These are phyloP conservation scores for Medicago arabica DNA, from an alignment of 306 rosid genomes.

Conservation along the genomic window DNA sequence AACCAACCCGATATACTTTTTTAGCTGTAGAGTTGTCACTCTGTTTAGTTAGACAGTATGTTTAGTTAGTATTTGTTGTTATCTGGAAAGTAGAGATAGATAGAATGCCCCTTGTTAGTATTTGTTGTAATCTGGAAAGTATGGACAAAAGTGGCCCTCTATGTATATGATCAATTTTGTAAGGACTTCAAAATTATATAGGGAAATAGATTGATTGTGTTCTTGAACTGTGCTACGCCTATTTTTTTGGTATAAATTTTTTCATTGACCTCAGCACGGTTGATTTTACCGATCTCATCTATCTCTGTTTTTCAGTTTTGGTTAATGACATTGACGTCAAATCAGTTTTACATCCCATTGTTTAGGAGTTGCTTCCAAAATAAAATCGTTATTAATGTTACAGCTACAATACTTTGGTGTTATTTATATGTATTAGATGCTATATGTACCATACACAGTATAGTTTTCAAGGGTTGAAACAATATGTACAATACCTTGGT, in stretches of 20 bases:
- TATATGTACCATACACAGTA: no score
- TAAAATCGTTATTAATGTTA: background rate
- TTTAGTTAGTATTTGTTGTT: conserved; percentile 11
- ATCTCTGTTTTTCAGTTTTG: background rate
- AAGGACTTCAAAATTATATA: background rate
- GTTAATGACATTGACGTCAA: background rate
- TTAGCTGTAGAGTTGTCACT: conserved; percentile 1
- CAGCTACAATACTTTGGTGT: background rate
- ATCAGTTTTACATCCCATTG: background rate
- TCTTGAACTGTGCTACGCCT: background rate
- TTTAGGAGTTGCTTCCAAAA: background rate
- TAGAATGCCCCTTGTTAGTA: background rate
- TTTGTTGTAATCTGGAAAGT: background rate
- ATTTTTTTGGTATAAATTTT: background rate
- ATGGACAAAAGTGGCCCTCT: background rate
- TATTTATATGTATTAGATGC: no score
- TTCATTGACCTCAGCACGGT: background rate
- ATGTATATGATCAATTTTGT: conserved; percentile 51
- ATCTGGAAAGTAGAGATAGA: conserved; percentile 17
- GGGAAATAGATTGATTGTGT: background rate
- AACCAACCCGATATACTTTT: conserved; percentile 42
- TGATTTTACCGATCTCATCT: background rate
- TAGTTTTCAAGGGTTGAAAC: no score
- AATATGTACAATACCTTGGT: no score
- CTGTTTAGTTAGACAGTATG: background rate